phyloP scores from a whole-genome alignment of 2,329 filamentous ascomycete genomes.

The Orbilia javanica region DNA sequence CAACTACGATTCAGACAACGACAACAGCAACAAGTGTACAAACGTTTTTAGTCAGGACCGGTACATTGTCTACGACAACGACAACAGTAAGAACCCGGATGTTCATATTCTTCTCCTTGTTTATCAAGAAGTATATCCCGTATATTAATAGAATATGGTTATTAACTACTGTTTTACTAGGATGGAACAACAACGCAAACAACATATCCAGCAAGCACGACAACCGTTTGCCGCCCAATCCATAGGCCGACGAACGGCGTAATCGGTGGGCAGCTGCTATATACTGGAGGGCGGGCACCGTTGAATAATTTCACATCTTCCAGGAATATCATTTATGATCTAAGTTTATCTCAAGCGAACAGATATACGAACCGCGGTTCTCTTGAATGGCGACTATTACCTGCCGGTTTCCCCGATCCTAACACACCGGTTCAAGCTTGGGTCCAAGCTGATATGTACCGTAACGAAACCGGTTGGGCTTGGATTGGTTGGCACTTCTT shows the following conservation, averaged over 20 bases:
- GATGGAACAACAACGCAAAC: background rate
- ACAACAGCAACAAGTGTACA: background rate
- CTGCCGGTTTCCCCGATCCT: background rate
- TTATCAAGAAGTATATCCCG: background rate
- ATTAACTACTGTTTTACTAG: too few species aligned
- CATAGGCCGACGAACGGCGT: background rate
- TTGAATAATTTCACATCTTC: slow-evolving; percentile 6
- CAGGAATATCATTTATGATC: background rate
- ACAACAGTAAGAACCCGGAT: slow-evolving; percentile 16
- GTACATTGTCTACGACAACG: background rate
- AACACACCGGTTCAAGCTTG: background rate
- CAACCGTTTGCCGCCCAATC: slow-evolving; percentile 12
- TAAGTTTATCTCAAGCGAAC: background rate
- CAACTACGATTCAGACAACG: background rate
- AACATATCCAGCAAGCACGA: background rate
- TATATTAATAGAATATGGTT: background rate
- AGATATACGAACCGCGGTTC: background rate
- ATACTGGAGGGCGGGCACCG: background rate
- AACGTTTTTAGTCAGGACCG: background rate
- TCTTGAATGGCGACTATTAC: background rate
- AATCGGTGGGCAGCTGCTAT: background rate
- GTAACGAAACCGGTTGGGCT: background rate
- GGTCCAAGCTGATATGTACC: background rate
- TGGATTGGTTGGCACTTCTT: slow-evolving; percentile 3
- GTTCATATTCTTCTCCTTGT: background rate